These are phyloP conservation scores for Phanerodontia chrysosporium DNA, from an alignment of 768 basidiomycete genomes.

Conservation along the genomic window DNA sequence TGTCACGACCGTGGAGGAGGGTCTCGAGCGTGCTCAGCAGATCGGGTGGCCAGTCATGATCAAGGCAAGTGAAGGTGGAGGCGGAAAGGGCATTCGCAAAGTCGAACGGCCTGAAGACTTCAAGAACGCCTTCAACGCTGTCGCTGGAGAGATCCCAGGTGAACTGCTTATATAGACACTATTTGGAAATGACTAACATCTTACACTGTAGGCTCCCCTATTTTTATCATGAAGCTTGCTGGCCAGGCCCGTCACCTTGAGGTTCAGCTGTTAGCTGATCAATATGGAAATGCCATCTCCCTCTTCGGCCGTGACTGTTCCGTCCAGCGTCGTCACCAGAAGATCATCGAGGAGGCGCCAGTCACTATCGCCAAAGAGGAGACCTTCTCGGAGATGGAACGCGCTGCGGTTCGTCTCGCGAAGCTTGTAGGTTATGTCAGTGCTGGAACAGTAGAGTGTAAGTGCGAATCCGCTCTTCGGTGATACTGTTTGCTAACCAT, in stretches of 20 bases:
- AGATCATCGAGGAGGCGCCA: conserved; percentile 99
- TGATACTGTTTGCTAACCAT: too few relatives aligned
- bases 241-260: conserved; percentile 96
- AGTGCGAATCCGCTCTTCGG: conserved; percentile 26
- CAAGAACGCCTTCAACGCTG: conserved; percentile 92
- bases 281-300: conserved; percentile 98
- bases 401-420: conserved; percentile 97
- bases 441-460: conserved; percentile 98
- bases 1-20: conserved; percentile 83
- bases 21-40: conserved; percentile 72
- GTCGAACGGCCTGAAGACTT: conserved; percentile 85
- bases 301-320: conserved; percentile 99
- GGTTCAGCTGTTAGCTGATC: conserved; percentile 97
- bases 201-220: conserved; percentile 74
- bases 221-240: conserved; percentile 99
- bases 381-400: conserved; percentile 96
- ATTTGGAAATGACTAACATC: conserved; percentile 14
- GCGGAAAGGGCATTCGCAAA: conserved; percentile 97
- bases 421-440: conserved; percentile 99
- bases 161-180: conserved; percentile 16
- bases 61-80: conserved; percentile 98
- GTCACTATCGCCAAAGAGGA: conserved; percentile 93
- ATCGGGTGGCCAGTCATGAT: conserved; percentile 99
- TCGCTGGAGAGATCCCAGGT: conserved; percentile 96
- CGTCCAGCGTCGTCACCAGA: conserved; percentile 98